Evolutionary conservation across 495 filamentous ascomycete genomes (phyloP), one percentile per base, ranked within the genome.

Genomic region (Aspergillus leporis): DNA sequence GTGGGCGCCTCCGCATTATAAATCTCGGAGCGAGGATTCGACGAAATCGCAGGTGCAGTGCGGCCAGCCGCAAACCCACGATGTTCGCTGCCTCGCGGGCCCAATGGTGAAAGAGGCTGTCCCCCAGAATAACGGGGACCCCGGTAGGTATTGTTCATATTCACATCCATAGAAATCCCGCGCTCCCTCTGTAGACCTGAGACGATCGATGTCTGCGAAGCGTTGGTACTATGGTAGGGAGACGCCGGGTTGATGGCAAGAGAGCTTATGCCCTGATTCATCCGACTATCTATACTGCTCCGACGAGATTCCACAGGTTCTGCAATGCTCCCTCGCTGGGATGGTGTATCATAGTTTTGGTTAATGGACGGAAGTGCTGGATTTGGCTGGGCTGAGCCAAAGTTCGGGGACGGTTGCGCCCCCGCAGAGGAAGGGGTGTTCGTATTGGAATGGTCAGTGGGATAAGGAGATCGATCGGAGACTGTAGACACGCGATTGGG

Each of bases 1-100:
- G 88, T 92, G 9, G 90, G 90, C 52, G 90, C 87, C 53, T 90
- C 87, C 4, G 89, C 90, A 58, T 90, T 87, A 58, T 90, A 90
- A 64, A 92, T 89, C 48, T 85, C 87, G 45, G 86, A 85, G n/a
- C 83, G 85, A 14, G 89, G 86, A 54, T 90, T 90, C 12, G 88
- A 88, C 1, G 85, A 90, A 59, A 92, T 93, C 6, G 87, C 81
- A 12, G 90, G 89, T 2, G 90, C 90, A 4, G 88, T 89, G 58
- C 86, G 68, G 62, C 77, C 73, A 75, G 86, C 69, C 63, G 76
- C 66, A 70, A 80, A 72, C 69, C 81, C 55, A 67, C 85, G 67
- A 73, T 85, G 67, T 72, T 87, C 72, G 70, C 82, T 61, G 60
- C 75, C 63, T 46, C 85, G 63, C 62, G 81, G 73, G 34, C 70